Conservation (phyloP, 2,329 filamentous ascomycete genomes). For the Fusarium staphyleae region DNA sequence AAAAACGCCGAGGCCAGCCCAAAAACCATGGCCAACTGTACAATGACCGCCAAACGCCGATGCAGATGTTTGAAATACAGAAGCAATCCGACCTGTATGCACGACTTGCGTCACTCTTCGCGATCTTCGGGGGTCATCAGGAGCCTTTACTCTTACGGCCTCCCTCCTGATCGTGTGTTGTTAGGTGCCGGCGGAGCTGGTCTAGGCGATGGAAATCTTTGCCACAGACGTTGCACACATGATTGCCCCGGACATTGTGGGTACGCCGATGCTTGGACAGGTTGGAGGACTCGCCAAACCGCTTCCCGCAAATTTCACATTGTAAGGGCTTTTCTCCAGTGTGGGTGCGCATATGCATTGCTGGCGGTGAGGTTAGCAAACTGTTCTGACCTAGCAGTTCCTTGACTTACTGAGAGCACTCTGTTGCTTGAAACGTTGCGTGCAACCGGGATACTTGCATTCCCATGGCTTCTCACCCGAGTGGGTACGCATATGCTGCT, state of each 20-base stretch:
- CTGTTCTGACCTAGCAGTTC: neutral
- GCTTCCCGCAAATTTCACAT: conserved; percentile 65
- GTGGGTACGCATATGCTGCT: conserved; percentile 72
- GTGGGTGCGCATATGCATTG: conserved; percentile 72
- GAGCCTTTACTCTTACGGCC: conserved; percentile 30
- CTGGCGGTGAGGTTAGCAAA: conserved; percentile 46
- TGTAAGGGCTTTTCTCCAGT: conserved; percentile 69
- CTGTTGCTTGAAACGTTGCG: conserved; percentile 70
- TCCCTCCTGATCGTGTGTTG: conserved; percentile 43
- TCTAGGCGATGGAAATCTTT: conserved; percentile 67
- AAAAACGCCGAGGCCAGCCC: conserved; percentile 14
- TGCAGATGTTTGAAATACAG: conserved; percentile 15
- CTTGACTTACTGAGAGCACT: conserved; percentile 66
- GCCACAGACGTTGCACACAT: conserved; percentile 60
- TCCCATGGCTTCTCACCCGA: conserved; percentile 69
- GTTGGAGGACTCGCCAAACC: conserved; percentile 71
- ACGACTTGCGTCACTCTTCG: neutral
- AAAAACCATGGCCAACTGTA: conserved; percentile 10
- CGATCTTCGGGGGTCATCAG: conserved; percentile 2
- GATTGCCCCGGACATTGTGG: conserved; percentile 61
- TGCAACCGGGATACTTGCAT: conserved; percentile 59
- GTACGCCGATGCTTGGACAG: conserved; percentile 70
- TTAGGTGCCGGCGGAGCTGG: conserved; percentile 64
- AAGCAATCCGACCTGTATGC: neutral
- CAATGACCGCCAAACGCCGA: conserved; percentile 18